phyloP scores from a whole-genome alignment of 2,329 filamentous ascomycete species.

The Sporothrix euskadiensis region DNA sequence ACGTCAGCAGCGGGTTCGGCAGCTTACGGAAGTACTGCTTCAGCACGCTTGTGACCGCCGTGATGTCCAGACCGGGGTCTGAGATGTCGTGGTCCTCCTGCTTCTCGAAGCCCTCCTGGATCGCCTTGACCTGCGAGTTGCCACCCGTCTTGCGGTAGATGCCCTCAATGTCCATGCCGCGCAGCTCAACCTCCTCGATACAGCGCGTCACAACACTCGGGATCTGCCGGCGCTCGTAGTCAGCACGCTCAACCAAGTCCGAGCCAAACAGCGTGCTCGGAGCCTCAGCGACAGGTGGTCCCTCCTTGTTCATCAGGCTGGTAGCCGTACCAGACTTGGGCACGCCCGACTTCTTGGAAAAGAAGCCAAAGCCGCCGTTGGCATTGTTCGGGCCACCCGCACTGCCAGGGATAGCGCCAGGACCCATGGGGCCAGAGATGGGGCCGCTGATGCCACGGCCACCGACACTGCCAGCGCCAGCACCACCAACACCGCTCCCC shows the following conservation, averaged over 20 bases:
- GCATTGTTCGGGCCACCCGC: slow-evolving; percentile 36
- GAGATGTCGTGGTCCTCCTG: slow-evolving; percentile 87
- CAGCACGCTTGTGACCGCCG: slow-evolving; percentile 89
- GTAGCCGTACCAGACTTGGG: slow-evolving; percentile 53
- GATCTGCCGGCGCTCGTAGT: slow-evolving; percentile 85
- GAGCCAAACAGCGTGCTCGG: slow-evolving; percentile 77
- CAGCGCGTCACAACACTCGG: slow-evolving; percentile 89
- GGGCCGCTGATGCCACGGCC: slow-evolving; percentile 22
- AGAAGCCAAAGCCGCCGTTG: slow-evolving; percentile 67
- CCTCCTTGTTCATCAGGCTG: slow-evolving; percentile 43
- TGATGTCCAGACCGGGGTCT: slow-evolving; percentile 90
- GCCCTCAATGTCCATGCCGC: slow-evolving; percentile 96
- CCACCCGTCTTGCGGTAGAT: slow-evolving; percentile 98
- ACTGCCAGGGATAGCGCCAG: slow-evolving; percentile 31
- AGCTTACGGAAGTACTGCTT: slow-evolving; percentile 98
- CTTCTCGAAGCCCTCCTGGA: slow-evolving; percentile 89
- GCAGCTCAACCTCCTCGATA: slow-evolving; percentile 92
- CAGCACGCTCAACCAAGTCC: slow-evolving; percentile 80
- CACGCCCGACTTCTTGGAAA: slow-evolving; percentile 54
- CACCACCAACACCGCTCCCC: slow-evolving; percentile 12
- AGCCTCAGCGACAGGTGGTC: slow-evolving; percentile 48
- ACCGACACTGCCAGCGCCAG: slow-evolving; percentile 1
- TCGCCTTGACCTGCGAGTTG: slow-evolving; percentile 82
- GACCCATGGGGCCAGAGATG: background rate
- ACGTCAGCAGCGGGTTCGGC: slow-evolving; percentile 85